Evolutionary conservation across 164 flowering plant species (phyloP), one percentile per base, ranked within the genome.

Genomic region (Stephania japonica): DNA sequence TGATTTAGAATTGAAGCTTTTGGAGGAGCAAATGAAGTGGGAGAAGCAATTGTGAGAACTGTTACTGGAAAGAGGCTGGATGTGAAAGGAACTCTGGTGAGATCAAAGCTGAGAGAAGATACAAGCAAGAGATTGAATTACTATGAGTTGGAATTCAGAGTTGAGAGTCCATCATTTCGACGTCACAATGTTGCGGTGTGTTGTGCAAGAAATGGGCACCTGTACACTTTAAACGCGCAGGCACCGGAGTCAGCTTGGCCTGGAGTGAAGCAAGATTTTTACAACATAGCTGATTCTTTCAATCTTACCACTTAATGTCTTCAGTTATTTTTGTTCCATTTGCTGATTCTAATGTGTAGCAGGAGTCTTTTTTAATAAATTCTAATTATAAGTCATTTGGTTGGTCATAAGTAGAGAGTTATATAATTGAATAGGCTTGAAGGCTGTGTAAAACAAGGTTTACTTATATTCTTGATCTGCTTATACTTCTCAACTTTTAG

Each of bases 1-100:
- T 32, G 38, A 2, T 32, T 2, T 70, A 95, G 99, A 59, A 91
- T 93, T 70, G 97, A 89, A 80, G 91, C 93, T 53, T 93, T 93
- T 74, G 99, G 99, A 72, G 92, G 91, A 25, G 86, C 98, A 9
- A 80, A 84, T 18, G 97, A 89, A 67, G 92, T 95, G 8, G 99
- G 97, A 71, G 99, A 93, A 80, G 85, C 91, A 16, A 75, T 95
- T 41, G 76, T 93, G 14, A 73, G 80, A 43, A 86, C 83, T 9
- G 80, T 95, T 13, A 81, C 93, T 12, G 89, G 86, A 11, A 80
- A 79, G 42, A 79, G 89, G 4, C 72, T 88, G 0, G 89, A 87
- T 19, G 83, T 95, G 32, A 83, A 74, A 59, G 99, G 88, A 27
- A 84, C 75, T 19, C 72, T 95, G 74, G 72, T 90, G 65, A 72